A percentile compares a stretch with the other conserved stretches of the same genome.
Conservation (phyloP, 2,329 filamentous ascomycete species). For the Trichoderma koningii region DNA sequence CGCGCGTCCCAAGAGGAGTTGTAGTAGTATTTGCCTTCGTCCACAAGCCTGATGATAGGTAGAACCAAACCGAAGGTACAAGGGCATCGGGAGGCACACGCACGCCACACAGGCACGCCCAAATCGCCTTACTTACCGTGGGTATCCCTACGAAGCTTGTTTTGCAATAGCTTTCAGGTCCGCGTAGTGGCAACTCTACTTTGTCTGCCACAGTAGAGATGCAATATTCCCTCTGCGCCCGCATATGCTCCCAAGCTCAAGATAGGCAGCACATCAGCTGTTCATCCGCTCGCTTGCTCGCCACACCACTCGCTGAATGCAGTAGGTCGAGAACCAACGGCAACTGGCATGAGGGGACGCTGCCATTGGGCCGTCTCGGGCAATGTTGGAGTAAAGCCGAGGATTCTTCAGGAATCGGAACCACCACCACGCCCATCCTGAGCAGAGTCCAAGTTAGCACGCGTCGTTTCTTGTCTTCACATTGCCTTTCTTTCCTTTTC, state of each 20-base stretch:
- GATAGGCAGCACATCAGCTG: conserved; percentile 16
- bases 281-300: conserved; percentile 22
- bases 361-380: conserved; percentile 22
- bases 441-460: not conserved
- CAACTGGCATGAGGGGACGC: conserved; percentile 1
- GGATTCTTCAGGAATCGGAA: conserved; percentile 1
- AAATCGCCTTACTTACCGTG: conserved; percentile 17
- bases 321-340: conserved; percentile 28
- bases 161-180: conserved; percentile 9
- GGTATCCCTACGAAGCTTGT: conserved; percentile 15
- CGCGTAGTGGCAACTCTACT: conserved; percentile 1
- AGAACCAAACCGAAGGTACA: conserved; percentile 1
- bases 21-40: not conserved
- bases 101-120: not conserved
- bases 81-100: conserved; percentile 1
- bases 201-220: not conserved
- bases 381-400: conserved; percentile 25
- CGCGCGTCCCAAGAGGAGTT: not conserved
- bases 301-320: conserved; percentile 27
- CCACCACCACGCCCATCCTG: not conserved
- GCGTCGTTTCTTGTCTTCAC: not conserved
- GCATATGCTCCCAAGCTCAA: conserved; percentile 10
- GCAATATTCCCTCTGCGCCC: conserved; percentile 12
- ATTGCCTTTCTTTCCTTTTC: not conserved
- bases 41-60: conserved; percentile 9